phyloP scores from a whole-genome alignment of 495 filamentous ascomycete genomes.

The Aspergillus haitiensis region DNA sequence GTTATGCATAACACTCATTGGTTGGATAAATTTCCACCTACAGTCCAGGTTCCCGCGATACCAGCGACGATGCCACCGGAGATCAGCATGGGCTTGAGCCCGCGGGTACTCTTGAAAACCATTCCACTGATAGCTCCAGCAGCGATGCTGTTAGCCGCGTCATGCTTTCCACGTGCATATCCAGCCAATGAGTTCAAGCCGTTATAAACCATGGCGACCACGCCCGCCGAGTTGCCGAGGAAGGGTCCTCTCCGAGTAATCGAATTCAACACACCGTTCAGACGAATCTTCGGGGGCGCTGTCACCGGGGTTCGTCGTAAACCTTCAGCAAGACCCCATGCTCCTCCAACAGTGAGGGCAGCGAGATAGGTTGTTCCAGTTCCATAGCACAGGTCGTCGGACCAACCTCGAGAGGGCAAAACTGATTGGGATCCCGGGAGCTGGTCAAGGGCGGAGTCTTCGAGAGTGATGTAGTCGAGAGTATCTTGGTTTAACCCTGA shows the following conservation, averaged over 20 bases:
- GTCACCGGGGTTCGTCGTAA: constrained; percentile 66
- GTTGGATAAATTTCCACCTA: constrained; percentile 49
- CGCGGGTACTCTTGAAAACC: constrained; percentile 93
- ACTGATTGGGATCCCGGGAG: constrained; percentile 83
- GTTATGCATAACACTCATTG: constrained; percentile 5
- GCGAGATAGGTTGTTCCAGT: constrained; percentile 90
- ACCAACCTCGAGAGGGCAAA: constrained; percentile 93
- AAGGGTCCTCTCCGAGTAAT: constrained; percentile 94
- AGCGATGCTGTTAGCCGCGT: constrained; percentile 79
- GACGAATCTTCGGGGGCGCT: constrained; percentile 81
- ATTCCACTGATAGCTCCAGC: constrained; percentile 86
- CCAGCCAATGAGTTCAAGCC: constrained; percentile 90
- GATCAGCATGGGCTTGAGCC: constrained; percentile 87
- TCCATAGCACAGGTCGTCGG: constrained; percentile 96
- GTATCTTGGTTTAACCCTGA: constrained; percentile 89
- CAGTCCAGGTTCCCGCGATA: constrained; percentile 84
- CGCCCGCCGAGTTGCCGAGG: constrained; percentile 90
- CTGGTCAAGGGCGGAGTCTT: constrained; percentile 85
- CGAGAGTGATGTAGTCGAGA: constrained; percentile 89
- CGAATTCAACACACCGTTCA: constrained; percentile 92
- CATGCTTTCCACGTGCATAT: constrained; percentile 82
- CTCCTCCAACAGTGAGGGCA: constrained; percentile 81
- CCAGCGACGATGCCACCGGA: constrained; percentile 83
- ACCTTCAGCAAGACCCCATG: constrained; percentile 89
- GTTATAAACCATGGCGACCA: constrained; percentile 94